Base-by-base conservation (phyloP, 805 yeast species). In the Wickerhamiella galacta region DNA sequence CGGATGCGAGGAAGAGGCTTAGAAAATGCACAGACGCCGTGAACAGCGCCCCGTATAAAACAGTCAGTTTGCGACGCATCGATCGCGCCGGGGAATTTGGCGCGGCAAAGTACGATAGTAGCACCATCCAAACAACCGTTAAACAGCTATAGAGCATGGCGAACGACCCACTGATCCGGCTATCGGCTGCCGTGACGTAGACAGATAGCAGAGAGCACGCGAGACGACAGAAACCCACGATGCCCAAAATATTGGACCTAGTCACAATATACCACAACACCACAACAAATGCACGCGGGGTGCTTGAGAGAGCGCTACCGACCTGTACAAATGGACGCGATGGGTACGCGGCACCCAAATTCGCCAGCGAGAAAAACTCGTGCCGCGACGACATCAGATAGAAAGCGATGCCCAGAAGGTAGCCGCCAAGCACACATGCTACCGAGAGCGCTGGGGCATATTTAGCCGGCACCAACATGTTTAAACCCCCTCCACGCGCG, bases 161-260 rank as follows among this genome's bases (percentile, higher is more conserved):
- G 4, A 40, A 30, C 21, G 33, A 12, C 20, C 49, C 52, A 22
- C 44, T 39, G 15, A 28, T 12, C 16, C 21, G 22, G 11, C 39
- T 28, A 28, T 38, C 41, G 25, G 43, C 49, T 14, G 85, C 72
- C 0, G 94, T 78, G 39, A 82, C 75, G 49, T 76, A 82, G 3
- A 76, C 83, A 81, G 85, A 75, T 4, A 90, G 90, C 47, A 87
- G 85, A 46, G 87, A 76, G 1, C 85, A 70, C 25, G 77, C 64
- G 0, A 90, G 76, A 54, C 92, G 64, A 2, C 70, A 28, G 2
- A 73, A 35, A 14, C 93, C 93, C 39, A 16, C 64, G 67, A 30
- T 60, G 41, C 28, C 24, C 3, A 46, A 27, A 1, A 19, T 9
- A 7, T 23, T 16, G 4, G 39, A 34, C 16, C 26, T 3, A 6